These are phyloP conservation scores for Nevesoporus exiguus DNA, from an alignment of 768 basidiomycete species.

Conservation along the genomic window DNA sequence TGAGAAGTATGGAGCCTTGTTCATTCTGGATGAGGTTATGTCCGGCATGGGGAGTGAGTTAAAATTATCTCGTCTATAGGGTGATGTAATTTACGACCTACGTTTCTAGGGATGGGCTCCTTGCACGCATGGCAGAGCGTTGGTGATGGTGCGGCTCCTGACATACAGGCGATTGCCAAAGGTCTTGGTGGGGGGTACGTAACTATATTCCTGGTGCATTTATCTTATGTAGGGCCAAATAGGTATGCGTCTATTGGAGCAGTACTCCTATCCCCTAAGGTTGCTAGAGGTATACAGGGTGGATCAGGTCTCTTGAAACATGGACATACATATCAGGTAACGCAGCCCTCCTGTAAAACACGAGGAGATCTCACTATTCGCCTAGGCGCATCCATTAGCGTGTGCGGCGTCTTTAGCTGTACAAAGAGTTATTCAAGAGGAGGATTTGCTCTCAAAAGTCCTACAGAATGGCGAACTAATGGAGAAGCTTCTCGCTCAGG, in stretches of 20 bases:
- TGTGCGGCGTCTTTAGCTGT: conserved; percentile 83
- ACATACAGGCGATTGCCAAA: conserved; percentile 87
- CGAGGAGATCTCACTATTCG: conserved; percentile 3
- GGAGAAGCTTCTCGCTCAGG: conserved; percentile 49
- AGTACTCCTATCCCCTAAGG: conserved; percentile 66
- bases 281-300: conserved; percentile 65
- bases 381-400: conserved; percentile 66
- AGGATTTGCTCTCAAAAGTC: conserved; percentile 68
- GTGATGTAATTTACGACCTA: neutral
- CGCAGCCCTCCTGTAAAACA: neutral
- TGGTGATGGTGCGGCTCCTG: conserved; percentile 74
- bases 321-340: conserved; percentile 81
- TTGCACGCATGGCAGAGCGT: conserved; percentile 84
- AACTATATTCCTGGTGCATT: neutral
- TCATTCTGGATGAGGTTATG: conserved; percentile 93
- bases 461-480: conserved; percentile 59
- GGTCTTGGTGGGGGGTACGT: conserved; percentile 84
- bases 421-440: conserved; percentile 64
- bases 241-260: conserved; percentile 85
- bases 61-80: neutral
- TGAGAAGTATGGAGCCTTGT: conserved; percentile 64
- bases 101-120: conserved; percentile 70
- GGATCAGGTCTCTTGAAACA: conserved; percentile 77
- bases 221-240: conserved; percentile 7
- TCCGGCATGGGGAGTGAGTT: conserved; percentile 83